Conservation (phyloP, 1,139 yeast species). For the Taphrina populina region DNA sequence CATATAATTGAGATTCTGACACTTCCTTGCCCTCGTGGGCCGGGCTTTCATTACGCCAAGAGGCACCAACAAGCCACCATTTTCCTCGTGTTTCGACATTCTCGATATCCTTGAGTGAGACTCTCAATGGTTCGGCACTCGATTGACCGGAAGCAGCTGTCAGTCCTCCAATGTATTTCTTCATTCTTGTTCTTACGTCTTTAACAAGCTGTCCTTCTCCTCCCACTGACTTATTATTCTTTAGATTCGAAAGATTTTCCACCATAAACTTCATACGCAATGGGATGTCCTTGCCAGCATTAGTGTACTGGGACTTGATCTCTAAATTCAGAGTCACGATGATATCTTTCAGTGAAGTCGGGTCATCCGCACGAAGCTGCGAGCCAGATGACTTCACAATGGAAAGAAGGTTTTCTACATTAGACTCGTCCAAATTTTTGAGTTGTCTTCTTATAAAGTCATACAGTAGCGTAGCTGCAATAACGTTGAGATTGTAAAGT, state of each 20-base stretch:
- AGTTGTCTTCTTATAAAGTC: slow-evolving; percentile 66
- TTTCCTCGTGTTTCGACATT: slow-evolving; percentile 77
- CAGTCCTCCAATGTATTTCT: slow-evolving; percentile 60
- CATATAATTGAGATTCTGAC: too few relatives aligned
- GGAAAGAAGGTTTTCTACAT: slow-evolving; percentile 74
- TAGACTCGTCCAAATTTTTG: slow-evolving; percentile 60
- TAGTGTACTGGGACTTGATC: slow-evolving; percentile 47
- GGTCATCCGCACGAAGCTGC: slow-evolving; percentile 86
- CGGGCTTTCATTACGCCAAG: slow-evolving; percentile 61
- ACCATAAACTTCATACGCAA: slow-evolving; percentile 77
- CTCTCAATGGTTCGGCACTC: slow-evolving; percentile 74
- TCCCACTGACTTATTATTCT: slow-evolving; percentile 61
- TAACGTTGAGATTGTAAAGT: slow-evolving; percentile 71
- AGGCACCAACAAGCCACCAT: slow-evolving; percentile 99
- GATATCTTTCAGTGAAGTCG: slow-evolving; percentile 78
- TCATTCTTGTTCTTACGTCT: slow-evolving; percentile 59
- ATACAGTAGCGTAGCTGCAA: slow-evolving; percentile 71
- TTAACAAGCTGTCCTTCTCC: slow-evolving; percentile 48
- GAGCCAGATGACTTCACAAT: slow-evolving; percentile 68
- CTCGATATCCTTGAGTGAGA: slow-evolving; percentile 75
- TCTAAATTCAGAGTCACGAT: slow-evolving; percentile 58
- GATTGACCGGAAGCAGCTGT: slow-evolving; percentile 47
- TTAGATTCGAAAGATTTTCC: slow-evolving; percentile 80
- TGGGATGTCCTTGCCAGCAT: slow-evolving; percentile 43
- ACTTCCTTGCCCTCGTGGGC: neutral